These are phyloP conservation scores for Komagataea norvegica DNA, from an alignment of 1,139 yeast genomes.

Conservation along the genomic window DNA sequence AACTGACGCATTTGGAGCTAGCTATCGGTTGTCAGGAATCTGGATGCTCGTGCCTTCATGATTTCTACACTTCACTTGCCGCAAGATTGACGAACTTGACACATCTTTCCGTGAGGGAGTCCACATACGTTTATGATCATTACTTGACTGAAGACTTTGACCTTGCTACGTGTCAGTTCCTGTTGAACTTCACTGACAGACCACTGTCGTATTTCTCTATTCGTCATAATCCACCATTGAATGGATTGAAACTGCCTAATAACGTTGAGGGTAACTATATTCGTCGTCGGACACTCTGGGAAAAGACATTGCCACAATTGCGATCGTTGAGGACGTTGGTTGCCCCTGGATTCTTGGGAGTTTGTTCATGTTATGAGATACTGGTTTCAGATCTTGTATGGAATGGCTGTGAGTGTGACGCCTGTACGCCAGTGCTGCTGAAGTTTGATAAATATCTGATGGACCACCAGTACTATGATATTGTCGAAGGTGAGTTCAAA, in stretches of 20 bases:
- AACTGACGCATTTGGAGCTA: slow-evolving; percentile 35
- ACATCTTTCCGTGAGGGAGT: slow-evolving; percentile 45
- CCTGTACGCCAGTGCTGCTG: slow-evolving; percentile 45
- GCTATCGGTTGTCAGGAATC: slow-evolving; percentile 41
- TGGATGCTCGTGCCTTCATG: slow-evolving; percentile 42
- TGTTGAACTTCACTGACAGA: slow-evolving; percentile 34
- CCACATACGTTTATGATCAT: slow-evolving; percentile 42
- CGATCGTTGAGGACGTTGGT: slow-evolving; percentile 38
- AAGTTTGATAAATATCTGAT: slow-evolving; percentile 53
- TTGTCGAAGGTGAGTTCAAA: slow-evolving; percentile 40
- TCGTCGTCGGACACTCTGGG: slow-evolving; percentile 50
- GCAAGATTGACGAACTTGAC: slow-evolving; percentile 29
- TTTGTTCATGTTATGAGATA: slow-evolving; percentile 64
- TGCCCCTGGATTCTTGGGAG: slow-evolving; percentile 54
- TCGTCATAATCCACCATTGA: slow-evolving; percentile 47
- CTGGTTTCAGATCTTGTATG: slow-evolving; percentile 63
- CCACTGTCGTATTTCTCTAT: slow-evolving; percentile 39
- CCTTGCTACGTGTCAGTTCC: slow-evolving; percentile 41
- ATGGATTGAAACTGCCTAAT: slow-evolving; percentile 41
- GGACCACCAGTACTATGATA: slow-evolving; percentile 56
- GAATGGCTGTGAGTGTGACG: slow-evolving; percentile 68
- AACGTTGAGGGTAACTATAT: slow-evolving; percentile 71
- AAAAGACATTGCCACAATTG: slow-evolving; percentile 43
- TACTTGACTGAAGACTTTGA: slow-evolving; percentile 54
- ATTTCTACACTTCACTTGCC: slow-evolving; percentile 33